Percentiles rank a stretch among this genome's conserved stretches.
These are phyloP conservation scores for Aspergillus japonicus DNA, from an alignment of 2,329 filamentous ascomycete species.

Conservation along the genomic window DNA sequence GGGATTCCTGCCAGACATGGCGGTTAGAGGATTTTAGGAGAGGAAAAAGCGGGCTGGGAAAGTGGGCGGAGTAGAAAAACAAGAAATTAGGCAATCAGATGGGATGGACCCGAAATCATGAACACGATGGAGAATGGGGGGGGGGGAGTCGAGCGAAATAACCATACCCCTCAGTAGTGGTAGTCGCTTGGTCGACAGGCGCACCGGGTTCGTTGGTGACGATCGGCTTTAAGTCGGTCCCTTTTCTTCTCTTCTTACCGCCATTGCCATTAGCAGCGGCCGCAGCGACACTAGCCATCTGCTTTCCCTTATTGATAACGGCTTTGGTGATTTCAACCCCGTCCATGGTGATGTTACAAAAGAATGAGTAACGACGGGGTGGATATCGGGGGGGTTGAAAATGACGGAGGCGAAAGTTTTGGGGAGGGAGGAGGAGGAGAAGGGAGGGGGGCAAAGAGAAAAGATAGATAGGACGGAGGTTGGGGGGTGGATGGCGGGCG, in stretches of 20 bases:
- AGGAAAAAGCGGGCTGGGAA: slow-evolving; percentile 12
- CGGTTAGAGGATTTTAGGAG: slow-evolving; percentile 14
- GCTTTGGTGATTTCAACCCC: slow-evolving; percentile 63
- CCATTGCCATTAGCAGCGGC: slow-evolving; percentile 54
- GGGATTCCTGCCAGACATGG: slow-evolving; percentile 22
- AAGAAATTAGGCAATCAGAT: not conserved
- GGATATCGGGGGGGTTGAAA: slow-evolving; percentile 9
- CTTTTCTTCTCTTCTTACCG: slow-evolving; percentile 66
- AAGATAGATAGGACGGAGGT: slow-evolving; percentile 10
- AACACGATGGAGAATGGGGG: not conserved
- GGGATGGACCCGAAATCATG: not conserved
- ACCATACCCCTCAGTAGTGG: slow-evolving; percentile 47
- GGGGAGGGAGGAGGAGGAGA: not conserved
- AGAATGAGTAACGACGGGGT: not conserved
- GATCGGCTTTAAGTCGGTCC: slow-evolving; percentile 63
- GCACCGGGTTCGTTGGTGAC: slow-evolving; percentile 59
- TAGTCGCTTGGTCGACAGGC: slow-evolving; percentile 43
- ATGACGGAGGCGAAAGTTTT: slow-evolving; percentile 10
- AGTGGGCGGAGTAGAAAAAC: slow-evolving; percentile 9
- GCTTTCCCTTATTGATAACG: slow-evolving; percentile 65
- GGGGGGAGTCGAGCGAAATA: slow-evolving; percentile 3
- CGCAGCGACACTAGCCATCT: slow-evolving; percentile 54
- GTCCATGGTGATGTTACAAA: slow-evolving; percentile 53
- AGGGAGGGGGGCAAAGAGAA: not conserved
- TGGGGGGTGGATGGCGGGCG: not conserved